Percentiles rank a stretch among this genome's conserved stretches.
phyloP scores from a whole-genome alignment of 2,329 filamentous ascomycete genomes.

The Botrytis paeoniae region DNA sequence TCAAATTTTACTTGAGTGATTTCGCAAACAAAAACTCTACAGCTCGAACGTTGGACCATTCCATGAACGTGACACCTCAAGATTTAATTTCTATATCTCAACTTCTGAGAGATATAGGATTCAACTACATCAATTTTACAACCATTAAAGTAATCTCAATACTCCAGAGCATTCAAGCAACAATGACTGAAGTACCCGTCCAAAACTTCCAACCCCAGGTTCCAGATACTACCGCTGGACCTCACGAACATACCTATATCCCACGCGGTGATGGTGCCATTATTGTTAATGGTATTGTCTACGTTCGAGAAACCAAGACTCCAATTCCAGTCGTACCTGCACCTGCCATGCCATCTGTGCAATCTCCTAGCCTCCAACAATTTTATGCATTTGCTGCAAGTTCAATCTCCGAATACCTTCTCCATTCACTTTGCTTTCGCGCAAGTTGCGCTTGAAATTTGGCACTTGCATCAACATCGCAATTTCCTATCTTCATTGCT shows the following conservation, averaged over 20 bases:
- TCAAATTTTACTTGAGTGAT: not conserved
- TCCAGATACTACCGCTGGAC: conserved; percentile 55
- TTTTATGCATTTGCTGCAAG: conserved; percentile 1
- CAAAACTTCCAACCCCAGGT: conserved; percentile 58
- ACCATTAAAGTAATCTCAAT: not conserved
- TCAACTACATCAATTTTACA: not conserved
- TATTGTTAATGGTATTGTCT: conserved; percentile 27
- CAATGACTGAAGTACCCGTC: conserved; percentile 41
- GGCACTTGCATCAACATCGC: not conserved
- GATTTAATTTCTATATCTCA: not conserved
- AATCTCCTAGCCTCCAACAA: not conserved
- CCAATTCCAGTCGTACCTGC: conserved; percentile 2
- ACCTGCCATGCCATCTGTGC: conserved; percentile 2
- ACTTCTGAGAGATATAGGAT: not conserved
- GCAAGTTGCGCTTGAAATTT: not conserved
- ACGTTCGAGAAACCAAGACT: conserved; percentile 20
- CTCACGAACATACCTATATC: conserved; percentile 53
- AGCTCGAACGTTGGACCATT: not conserved
- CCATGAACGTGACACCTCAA: not conserved
- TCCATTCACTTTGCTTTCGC: not conserved
- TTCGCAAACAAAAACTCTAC: not conserved
- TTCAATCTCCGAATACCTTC: not conserved
- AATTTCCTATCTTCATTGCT: not conserved
- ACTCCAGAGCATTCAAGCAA: conserved; percentile 32
- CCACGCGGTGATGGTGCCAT: conserved; percentile 42